Percentiles rank a stretch among this genome's conserved stretches.
These are phyloP conservation scores for Lophiostoma macrostomum DNA, from an alignment of 495 filamentous ascomycete genomes.

Conservation along the genomic window DNA sequence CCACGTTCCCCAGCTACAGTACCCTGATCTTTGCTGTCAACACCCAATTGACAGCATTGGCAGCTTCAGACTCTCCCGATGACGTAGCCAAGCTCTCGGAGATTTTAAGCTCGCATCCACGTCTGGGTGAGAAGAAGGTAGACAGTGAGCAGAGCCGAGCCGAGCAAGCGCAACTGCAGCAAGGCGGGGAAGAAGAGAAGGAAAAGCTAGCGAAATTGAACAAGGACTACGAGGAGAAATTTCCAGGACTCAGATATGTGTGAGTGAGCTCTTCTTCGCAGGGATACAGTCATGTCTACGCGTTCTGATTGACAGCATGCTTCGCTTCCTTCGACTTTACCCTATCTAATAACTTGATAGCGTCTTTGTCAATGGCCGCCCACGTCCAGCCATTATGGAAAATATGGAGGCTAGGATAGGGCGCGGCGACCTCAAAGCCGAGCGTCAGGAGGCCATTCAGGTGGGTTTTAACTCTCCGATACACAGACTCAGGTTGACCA, in stretches of 20 bases:
- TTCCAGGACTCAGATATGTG: conserved; percentile 83
- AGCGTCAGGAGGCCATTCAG: conserved; percentile 73
- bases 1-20: conserved; percentile 58
- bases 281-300: too few relatives aligned
- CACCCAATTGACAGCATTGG: conserved; percentile 53
- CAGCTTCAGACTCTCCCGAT: conserved; percentile 49
- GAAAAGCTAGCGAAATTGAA: conserved; percentile 66
- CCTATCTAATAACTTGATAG: too few relatives aligned
- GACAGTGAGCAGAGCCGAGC: conserved; percentile 70
- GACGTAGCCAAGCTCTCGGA: conserved; percentile 59
- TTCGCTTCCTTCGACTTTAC: too few relatives aligned
- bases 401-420: conserved; percentile 80
- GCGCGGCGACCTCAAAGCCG: conserved; percentile 60
- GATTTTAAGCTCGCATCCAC: conserved; percentile 84
- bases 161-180: conserved; percentile 75
- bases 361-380: conserved; percentile 84
- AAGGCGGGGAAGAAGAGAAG: conserved; percentile 54
- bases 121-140: conserved; percentile 75
- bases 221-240: conserved; percentile 73
- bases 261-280: conserved; percentile 45
- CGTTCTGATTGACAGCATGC: too few relatives aligned
- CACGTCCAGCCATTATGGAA: conserved; percentile 69
- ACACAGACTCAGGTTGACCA: background rate
- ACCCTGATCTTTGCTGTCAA: conserved; percentile 58
- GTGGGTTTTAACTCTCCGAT: conserved; percentile 45